Evolutionary conservation across 1,284 basidiomycete genomes (phyloP).

Genomic region (Malassezia furfur): DNA sequence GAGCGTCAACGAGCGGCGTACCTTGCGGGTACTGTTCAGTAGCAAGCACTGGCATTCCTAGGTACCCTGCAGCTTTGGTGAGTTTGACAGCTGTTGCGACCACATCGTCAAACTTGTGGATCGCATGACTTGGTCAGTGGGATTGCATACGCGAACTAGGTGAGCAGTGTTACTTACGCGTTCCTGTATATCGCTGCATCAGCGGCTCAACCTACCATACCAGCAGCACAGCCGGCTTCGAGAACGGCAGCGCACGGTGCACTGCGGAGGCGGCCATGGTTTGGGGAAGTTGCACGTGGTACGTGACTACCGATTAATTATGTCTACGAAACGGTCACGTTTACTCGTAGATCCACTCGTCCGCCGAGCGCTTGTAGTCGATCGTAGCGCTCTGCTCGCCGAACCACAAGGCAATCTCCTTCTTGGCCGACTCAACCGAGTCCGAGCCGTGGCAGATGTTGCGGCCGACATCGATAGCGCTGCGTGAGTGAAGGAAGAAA

Average conservation of each 20-base stretch:
- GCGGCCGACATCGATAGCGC: slow-evolving; percentile 71
- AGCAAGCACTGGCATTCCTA: slow-evolving; percentile 1
- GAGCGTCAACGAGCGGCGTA: not conserved
- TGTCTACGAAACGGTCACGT: not conserved
- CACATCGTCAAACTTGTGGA: slow-evolving; percentile 1
- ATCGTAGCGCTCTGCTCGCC: slow-evolving; percentile 43
- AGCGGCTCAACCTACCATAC: slow-evolving; percentile 2
- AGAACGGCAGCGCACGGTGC: not conserved
- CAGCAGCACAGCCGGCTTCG: not conserved
- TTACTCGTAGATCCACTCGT: slow-evolving; percentile 47
- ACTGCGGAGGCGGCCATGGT: not conserved
- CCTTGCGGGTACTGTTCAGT: slow-evolving; percentile 6
- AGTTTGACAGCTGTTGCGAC: not conserved
- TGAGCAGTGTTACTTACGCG: not conserved
- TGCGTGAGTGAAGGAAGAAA: slow-evolving; percentile 7
- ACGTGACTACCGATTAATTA: no score
- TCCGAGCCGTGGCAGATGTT: slow-evolving; percentile 66
- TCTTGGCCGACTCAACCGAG: slow-evolving; percentile 48
- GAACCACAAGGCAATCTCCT: slow-evolving; percentile 48
- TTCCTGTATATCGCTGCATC: slow-evolving; percentile 8
- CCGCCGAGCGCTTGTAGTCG: slow-evolving; percentile 37
- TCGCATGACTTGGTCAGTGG: not conserved
- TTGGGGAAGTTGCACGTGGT: no score
- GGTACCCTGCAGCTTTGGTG: not conserved
- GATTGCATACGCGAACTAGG: slow-evolving; percentile 2